phyloP scores from a whole-genome alignment of 257 asterid species.

The Perilla frutescens region DNA sequence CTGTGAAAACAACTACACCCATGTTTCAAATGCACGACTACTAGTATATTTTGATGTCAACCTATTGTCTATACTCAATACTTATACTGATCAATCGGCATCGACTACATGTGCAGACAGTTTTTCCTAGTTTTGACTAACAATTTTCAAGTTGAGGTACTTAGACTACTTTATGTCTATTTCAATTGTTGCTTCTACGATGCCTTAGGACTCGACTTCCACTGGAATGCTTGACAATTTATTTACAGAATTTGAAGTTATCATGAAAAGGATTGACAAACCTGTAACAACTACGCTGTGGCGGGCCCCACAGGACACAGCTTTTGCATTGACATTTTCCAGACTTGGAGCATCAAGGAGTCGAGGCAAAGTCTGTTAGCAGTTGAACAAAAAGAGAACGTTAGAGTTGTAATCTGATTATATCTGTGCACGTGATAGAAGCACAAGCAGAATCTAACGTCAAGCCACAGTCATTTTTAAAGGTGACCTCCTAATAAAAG shows the following conservation, averaged over 20 bases:
- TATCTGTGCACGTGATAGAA: neutral
- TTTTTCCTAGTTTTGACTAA: too few species aligned
- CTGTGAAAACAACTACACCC: neutral
- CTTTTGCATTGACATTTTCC: slow-evolving; percentile 76
- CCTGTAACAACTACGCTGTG: slow-evolving; percentile 89
- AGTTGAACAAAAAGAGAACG: neutral
- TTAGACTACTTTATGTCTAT: too few species aligned
- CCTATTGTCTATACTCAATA: too few species aligned
- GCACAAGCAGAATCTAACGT: slow-evolving; percentile 18
- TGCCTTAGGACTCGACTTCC: neutral
- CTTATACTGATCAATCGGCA: too few species aligned
- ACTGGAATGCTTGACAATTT: too few species aligned
- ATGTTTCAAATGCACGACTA: neutral
- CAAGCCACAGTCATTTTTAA: neutral
- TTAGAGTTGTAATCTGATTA: neutral
- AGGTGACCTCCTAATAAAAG: neutral
- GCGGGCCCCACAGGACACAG: slow-evolving; percentile 97
- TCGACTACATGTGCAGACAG: too few species aligned
- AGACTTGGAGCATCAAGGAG: slow-evolving; percentile 82
- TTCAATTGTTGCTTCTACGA: neutral
- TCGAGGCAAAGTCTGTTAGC: slow-evolving; percentile 80
- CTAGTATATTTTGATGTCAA: neutral
- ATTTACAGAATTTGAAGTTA: neutral
- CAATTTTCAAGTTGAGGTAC: too few species aligned
- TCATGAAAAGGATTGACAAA: slow-evolving; percentile 35